Conservation (phyloP, 768 basidiomycete species). For the Xerocomus potaroensis region DNA sequence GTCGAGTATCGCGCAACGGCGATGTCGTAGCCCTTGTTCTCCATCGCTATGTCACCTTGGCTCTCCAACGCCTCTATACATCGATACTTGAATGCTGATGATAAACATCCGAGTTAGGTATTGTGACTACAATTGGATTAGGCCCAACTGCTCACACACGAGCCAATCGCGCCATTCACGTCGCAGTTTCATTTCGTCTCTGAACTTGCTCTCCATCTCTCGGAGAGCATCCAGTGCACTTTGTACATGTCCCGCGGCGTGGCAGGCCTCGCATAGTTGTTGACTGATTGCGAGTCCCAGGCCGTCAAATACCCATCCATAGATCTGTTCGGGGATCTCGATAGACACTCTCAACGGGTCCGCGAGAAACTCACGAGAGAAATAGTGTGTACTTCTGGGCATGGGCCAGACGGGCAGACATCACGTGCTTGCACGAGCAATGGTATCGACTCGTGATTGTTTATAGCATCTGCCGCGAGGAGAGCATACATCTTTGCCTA, state of each 20-base stretch:
- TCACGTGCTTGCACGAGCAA: conserved; percentile 7
- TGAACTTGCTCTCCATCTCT: conserved; percentile 5
- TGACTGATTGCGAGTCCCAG: conserved; percentile 7
- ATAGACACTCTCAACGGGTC: neutral
- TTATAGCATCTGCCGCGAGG: conserved; percentile 8
- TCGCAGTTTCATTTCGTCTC: conserved; percentile 7
- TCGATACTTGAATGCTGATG: no score
- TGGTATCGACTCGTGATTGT: neutral
- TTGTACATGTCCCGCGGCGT: neutral
- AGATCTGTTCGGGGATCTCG: conserved; percentile 5
- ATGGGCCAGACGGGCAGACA: conserved; percentile 9
- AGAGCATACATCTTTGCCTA: conserved; percentile 16
- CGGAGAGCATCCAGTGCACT: neutral
- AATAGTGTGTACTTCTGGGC: conserved; percentile 6
- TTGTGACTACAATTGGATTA: neutral
- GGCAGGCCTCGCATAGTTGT: conserved; percentile 10
- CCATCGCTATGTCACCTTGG: no score
- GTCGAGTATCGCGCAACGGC: no score
- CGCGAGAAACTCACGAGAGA: conserved; percentile 11
- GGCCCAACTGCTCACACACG: conserved; percentile 1
- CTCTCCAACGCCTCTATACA: no score
- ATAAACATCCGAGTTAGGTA: neutral
- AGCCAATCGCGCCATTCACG: conserved; percentile 7
- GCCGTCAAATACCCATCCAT: conserved; percentile 14
- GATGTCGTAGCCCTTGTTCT: no score